Percentiles rank a stretch among this genome's conserved stretches.
Evolutionary conservation across 2,329 filamentous ascomycete genomes (phyloP).

Genomic region (Scortechinia acanthostroma): DNA sequence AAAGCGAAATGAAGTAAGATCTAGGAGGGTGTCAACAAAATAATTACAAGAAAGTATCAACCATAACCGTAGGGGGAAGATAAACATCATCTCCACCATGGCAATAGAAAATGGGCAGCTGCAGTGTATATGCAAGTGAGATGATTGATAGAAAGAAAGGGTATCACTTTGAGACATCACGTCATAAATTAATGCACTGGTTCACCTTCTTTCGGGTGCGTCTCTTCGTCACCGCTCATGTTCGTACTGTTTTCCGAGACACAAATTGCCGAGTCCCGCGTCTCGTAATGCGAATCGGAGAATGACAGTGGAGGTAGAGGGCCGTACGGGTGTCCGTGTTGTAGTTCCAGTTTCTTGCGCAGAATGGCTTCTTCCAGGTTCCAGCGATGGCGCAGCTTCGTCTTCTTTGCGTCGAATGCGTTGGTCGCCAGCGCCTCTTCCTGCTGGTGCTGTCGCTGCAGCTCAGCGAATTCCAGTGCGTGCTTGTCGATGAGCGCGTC

Average conservation of each 20-base stretch:
- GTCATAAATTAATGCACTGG: conserved; percentile 17
- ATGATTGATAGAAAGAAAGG: no score
- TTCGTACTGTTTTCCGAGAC: conserved; percentile 11
- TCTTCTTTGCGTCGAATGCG: conserved; percentile 21
- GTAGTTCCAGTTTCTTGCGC: conserved; percentile 23
- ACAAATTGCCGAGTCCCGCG: conserved; percentile 17
- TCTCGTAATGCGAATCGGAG: conserved; percentile 12
- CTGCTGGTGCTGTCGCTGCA: background rate
- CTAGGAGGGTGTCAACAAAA: no score
- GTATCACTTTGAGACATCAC: no score
- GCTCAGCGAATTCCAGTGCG: conserved; percentile 11
- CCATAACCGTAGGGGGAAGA: no score
- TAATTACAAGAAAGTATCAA: no score
- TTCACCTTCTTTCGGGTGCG: conserved; percentile 13
- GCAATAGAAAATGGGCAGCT: no score
- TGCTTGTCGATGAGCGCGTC: conserved; percentile 21
- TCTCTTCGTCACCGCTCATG: conserved; percentile 8
- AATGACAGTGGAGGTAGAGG: conserved; percentile 26
- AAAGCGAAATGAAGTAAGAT: no score
- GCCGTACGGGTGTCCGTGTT: conserved; percentile 22
- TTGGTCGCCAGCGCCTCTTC: conserved; percentile 13
- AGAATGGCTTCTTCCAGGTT: conserved; percentile 29
- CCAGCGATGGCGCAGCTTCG: conserved; percentile 24
- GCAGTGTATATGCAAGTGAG: no score
- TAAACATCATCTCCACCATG: no score